Base-by-base conservation (phyloP, 2,329 filamentous ascomycete genomes). In the Ceratocystis harringtonii region DNA sequence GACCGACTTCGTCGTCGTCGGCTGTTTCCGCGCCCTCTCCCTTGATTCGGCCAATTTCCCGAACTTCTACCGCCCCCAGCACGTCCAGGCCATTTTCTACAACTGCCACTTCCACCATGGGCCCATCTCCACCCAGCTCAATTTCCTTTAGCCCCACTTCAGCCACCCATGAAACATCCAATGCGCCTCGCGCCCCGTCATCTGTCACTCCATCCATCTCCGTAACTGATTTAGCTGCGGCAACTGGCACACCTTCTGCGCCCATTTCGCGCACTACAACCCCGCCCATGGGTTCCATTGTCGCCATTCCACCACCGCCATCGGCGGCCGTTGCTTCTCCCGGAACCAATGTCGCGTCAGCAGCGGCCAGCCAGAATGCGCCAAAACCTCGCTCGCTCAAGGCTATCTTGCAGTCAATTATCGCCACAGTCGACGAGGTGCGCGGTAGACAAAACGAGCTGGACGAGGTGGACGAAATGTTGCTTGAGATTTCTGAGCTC, bases 401-500 rank as follows among this genome's bases (percentile, higher is more conserved):
- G 58, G 44, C 48, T 5, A 50, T 67, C 28, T 19, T 67, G 15
- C 66, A 67, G 50, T 19, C 25, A n/a, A 67, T 67, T 30, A 67
- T 67, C 8, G 63, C 65, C 48, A 58, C 66, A 0, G 66, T 64
- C 25, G 66, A 67, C 32, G 66, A 67, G n/a, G 63, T 44, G 22
- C 64, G 64, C 50, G 12, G 52, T 17, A 58, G 64, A 44, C 66
- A 67, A 28, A 22, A 43, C 8, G 66, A 64, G 28, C 25, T 67
- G 22, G 45, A 62, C 10, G 62, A 67, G 6, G 41, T 60, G 1
- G 66, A 67, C 25, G 66, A 65, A 17, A 65, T 67, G 62, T 52
- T 67, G n/a, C 60, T 67, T 4, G 66, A 67, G 32, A 65, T 67
- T 28, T 65, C 63, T n/a, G 66, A 67, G n/a, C 45, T 67, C 36